Base-by-base conservation (phyloP, 2,329 filamentous ascomycete genomes). In the Xylaria sp. region DNA sequence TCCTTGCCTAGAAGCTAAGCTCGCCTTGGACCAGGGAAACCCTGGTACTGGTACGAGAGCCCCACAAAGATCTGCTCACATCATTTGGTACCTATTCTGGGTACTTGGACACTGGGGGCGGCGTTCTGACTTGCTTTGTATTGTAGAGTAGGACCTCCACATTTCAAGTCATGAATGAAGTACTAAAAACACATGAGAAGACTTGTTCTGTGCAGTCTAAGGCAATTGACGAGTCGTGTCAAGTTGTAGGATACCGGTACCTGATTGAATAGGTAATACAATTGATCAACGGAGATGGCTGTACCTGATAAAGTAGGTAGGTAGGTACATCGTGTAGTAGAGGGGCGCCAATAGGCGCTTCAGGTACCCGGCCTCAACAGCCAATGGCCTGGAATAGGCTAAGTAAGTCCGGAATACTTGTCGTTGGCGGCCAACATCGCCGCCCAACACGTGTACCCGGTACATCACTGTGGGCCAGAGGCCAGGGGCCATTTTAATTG, bases 51-150 rank as follows among this genome's bases (percentile, higher is more conserved):
- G 63, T 62, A 50, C 49, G 13, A 49, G 33, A 13, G 42, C 51
- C 42, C 61, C 61, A 51, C 61, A 3, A 36, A 44, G 64, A 66
- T 66, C 64, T 59, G 39, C 60, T 63, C 55, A 36, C 55, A 60
- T 63, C 60, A 66, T 49, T 54, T 47, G 15, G 39, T 44, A 22
- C 36, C 22, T 10, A 42, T 4, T 6, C 25, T 42, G 42, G 54
- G 39, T 42, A 31, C 31, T 42, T 42, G 2, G 49, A 22, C n/a
- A 36, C 27, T 56, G 45, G 44, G 25, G 36, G 44, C 36, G 53
- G 44, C 36, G 53, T 53, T 63, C 44, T 20, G 42, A 55, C 33
- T 63, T 20, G 36, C 38, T 31, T 38, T 49, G 7, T 50, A 31
- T 5, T 6, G 9, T 20, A 5, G 7, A 27, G 15, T 27, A 39